These are phyloP conservation scores for Adansonia digitata DNA, from an alignment of 345 rosid species.

Conservation along the genomic window DNA sequence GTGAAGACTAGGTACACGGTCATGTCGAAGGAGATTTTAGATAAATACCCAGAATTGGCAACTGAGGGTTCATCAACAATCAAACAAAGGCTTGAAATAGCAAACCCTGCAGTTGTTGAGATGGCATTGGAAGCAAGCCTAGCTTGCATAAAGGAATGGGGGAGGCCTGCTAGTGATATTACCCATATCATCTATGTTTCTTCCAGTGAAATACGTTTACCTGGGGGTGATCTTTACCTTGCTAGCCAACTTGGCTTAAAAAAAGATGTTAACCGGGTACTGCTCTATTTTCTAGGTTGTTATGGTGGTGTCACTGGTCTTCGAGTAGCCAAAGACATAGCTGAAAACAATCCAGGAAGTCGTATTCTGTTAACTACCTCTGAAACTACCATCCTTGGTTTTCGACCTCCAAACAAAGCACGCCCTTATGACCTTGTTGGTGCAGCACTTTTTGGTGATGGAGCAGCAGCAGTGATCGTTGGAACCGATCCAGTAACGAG, in stretches of 20 bases:
- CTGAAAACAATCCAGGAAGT: slow-evolving; percentile 91
- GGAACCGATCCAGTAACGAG: slow-evolving; percentile 56
- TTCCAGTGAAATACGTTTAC: slow-evolving; percentile 88
- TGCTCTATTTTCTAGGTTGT: slow-evolving; percentile 90
- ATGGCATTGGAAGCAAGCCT: slow-evolving; percentile 84
- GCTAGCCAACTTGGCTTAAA: slow-evolving; percentile 63
- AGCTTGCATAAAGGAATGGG: slow-evolving; percentile 86
- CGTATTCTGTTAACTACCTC: slow-evolving; percentile 75
- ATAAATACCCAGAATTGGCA: slow-evolving; percentile 78
- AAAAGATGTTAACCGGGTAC: slow-evolving; percentile 65
- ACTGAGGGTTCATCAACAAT: slow-evolving; percentile 76
- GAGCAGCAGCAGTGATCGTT: slow-evolving; percentile 76
- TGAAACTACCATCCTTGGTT: slow-evolving; percentile 88
- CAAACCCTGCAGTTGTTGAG: slow-evolving; percentile 76
- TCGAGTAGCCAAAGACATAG: slow-evolving; percentile 92
- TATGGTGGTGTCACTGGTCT: slow-evolving; percentile 92
- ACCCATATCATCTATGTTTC: slow-evolving; percentile 89
- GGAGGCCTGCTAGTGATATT: slow-evolving; percentile 63
- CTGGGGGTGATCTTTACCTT: slow-evolving; percentile 87
- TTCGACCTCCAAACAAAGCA: slow-evolving; percentile 76
- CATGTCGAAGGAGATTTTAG: slow-evolving; percentile 72
- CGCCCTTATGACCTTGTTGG: slow-evolving; percentile 93
- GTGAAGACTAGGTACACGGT: slow-evolving; percentile 94
- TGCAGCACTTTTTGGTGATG: slow-evolving; percentile 93
- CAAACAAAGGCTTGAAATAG: slow-evolving; percentile 80